phyloP scores from a whole-genome alignment of 2,329 filamentous ascomycete genomes.

The Bisporella sp. region DNA sequence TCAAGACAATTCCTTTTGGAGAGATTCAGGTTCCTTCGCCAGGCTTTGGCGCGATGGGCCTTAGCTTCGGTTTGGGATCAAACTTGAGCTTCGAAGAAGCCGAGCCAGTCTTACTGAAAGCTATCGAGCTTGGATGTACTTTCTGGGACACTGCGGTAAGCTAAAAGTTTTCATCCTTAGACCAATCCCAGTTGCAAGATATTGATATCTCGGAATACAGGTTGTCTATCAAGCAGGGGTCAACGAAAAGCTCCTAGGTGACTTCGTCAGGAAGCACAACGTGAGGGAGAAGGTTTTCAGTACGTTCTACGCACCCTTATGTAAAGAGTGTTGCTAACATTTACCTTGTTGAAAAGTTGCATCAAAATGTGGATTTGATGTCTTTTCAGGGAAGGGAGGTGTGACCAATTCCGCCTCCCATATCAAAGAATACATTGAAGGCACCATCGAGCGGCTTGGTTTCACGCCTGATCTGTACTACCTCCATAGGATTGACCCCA shows the following conservation, averaged over 20 bases:
- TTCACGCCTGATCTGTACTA: no score
- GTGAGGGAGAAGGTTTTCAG: slow-evolving; percentile 32
- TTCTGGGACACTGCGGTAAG: slow-evolving; percentile 29
- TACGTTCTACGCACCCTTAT: slow-evolving; percentile 14
- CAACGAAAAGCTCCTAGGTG: slow-evolving; percentile 39
- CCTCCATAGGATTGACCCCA: no score
- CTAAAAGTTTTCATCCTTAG: background rate
- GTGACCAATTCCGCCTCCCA: no score
- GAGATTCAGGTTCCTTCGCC: slow-evolving; percentile 33
- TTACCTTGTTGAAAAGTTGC: no score
- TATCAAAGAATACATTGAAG: no score
- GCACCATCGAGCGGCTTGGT: no score
- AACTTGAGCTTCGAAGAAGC: slow-evolving; percentile 37
- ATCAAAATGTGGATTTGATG: no score
- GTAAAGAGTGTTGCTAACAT: no score
- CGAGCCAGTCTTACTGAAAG: slow-evolving; percentile 42
- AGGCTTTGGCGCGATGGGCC: slow-evolving; percentile 44
- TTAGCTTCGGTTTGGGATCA: slow-evolving; percentile 36
- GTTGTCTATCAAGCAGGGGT: slow-evolving; percentile 25
- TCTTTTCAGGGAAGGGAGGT: no score
- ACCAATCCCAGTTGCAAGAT: background rate
- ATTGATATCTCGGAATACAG: background rate
- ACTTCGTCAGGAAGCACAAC: slow-evolving; percentile 36
- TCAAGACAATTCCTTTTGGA: slow-evolving; percentile 34
- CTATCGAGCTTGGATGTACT: slow-evolving; percentile 38